Base-by-base conservation (phyloP, 1,139 yeast genomes). In the Chernovozyma aurita region DNA sequence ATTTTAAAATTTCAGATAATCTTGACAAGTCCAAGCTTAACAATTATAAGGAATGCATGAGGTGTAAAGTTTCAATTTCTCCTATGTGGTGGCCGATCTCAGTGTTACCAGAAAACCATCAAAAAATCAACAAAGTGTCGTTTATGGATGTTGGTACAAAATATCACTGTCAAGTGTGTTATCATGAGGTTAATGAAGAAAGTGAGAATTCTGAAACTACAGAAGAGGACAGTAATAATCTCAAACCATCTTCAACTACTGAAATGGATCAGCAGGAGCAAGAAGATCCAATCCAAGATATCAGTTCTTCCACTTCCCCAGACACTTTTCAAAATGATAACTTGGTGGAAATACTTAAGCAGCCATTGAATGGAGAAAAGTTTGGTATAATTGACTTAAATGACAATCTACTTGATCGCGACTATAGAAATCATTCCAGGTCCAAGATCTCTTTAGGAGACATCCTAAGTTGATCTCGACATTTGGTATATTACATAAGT, bases 51-150 rank as follows among this genome's bases (percentile, higher is more conserved):
- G 32, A 12, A 35, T 63, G 71, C 40, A 21, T 18, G 8, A 37
- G 37, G 4, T 68, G 73, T 47, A 34, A 38, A 3, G 47, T 64
- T 1, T 37, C 33, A 1, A 51, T 53, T 1, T 61, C 72, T 1
- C 74, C 75, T 3, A 62, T 59, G 32, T 69, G 75, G 75, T 64
- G 73, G 70, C 36, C 37, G 8, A 20, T 31, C 37, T 12, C 21
- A 11, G 15, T 13, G n/a, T 5, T 28, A 14, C 9, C 17, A 7
- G 28, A 16, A 6, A 12, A 26, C 12, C 11, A 7, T 25, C 25
- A 31, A 15, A 42, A 38, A 18, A 38, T 36, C 11, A 40, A 37
- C 6, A 34, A 32, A 9, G 41, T 36, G 2, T 38, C 35, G n/a
- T 44, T 36, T 11, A 6, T 7, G 28, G 28, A 26, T 14, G 18